Conservation (phyloP, 2,329 filamentous ascomycete genomes). For the Hymenoscyphus salicellus region DNA sequence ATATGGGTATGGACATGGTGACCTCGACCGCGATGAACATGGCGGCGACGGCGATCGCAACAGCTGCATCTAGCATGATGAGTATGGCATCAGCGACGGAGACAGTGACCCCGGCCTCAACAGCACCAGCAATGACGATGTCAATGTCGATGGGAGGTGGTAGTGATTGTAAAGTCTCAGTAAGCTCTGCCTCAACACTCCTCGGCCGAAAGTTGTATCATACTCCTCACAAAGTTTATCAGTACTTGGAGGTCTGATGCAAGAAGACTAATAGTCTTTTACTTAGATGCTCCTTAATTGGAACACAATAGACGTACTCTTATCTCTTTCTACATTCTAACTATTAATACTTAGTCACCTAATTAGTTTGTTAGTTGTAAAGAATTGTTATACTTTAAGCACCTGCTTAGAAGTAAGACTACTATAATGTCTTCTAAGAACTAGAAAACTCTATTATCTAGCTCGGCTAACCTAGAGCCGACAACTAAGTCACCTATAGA, state of each 20-base stretch:
- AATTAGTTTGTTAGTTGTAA: too few relatives aligned
- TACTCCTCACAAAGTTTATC: too few relatives aligned
- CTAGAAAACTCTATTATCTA: too few relatives aligned
- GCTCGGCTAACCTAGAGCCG: too few relatives aligned
- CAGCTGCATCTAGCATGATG: not conserved
- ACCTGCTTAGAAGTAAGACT: too few relatives aligned
- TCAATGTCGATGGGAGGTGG: conserved; percentile 22
- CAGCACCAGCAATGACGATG: conserved; percentile 13
- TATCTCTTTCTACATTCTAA: conserved; percentile 6
- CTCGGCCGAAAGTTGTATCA: not conserved
- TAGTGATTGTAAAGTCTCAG: conserved; percentile 24
- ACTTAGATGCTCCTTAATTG: conserved; percentile 31
- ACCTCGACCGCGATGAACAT: not conserved
- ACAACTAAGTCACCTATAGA: too few relatives aligned
- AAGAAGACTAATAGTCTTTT: not conserved
- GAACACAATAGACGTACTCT: conserved; percentile 28
- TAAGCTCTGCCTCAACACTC: conserved; percentile 10
- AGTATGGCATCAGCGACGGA: not conserved
- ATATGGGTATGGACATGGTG: not conserved
- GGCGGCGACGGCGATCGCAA: not conserved
- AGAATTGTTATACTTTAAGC: too few relatives aligned
- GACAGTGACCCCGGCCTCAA: conserved; percentile 5
- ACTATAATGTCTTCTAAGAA: too few relatives aligned
- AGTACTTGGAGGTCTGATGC: not conserved
- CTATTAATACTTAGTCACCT: too few relatives aligned